Base-by-base conservation (phyloP, 305 asterid species). In the Fraxinus ornus region DNA sequence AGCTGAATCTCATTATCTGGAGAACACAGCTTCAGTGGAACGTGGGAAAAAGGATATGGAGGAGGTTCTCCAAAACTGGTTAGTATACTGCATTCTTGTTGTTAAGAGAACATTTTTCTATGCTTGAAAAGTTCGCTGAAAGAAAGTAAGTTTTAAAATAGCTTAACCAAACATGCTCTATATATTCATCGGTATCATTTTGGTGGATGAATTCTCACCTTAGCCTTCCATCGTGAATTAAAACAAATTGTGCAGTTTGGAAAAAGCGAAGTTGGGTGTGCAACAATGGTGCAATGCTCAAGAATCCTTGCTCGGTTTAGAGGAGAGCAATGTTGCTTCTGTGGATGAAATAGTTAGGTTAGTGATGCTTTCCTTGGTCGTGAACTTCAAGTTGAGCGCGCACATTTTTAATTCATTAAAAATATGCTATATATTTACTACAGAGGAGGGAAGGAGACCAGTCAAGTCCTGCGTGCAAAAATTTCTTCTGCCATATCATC, bases 221-320 rank as follows among this genome's bases (percentile, higher is more conserved):
- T 68, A 68, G 21, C 37, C 37, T 26, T 35, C 49, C 39, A 30
- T 72, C 77, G 6, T 33, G 49, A 72, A 17, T n/a, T 72, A 35
- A 35, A 72, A 72, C 75, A 68, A 81, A 77, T 55, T 78, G 55
- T 81, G 89, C 95, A 97, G 99, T 83, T 80, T 94, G 94, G 93
- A 91, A 82, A 93, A 92, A 88, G 97, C 97, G 75, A 94, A 94
- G 89, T 81, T 90, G 87, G 97, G 98, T 49, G 91, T 94, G 37
- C 90, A 90, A 83, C 98, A 97, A 73, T 97, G 99, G 99, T 88
- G 79, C 33, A 90, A 83, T 82, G 98, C 98, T 62, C 95, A 94
- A 85, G 90, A 89, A 78, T 94, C 98, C 64, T 84, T 97, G 91
- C 86, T 92, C 83, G 83, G 84, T 88, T 87, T 94, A 28, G 87